Conservation (phyloP, 768 basidiomycete species). For the Xanthoconium purpureum region DNA sequence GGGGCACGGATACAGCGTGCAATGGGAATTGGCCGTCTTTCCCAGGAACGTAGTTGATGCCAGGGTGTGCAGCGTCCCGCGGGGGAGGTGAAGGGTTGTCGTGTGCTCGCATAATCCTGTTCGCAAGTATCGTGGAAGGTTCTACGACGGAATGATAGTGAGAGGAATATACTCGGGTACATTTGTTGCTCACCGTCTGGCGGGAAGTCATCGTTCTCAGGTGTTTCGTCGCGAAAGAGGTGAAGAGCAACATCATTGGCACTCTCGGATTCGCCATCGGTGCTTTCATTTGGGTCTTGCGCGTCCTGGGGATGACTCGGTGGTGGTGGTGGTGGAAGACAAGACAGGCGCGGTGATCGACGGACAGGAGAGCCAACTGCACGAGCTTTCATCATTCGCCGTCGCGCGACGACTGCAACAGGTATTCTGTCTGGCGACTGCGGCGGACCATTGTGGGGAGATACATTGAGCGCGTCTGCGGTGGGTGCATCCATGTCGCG, state of each 20-base stretch:
- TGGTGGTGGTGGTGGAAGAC: conserved; percentile 31
- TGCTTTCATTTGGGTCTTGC: conserved; percentile 21
- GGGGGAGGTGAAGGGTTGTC: conserved; percentile 77
- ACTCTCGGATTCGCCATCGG: conserved; percentile 33
- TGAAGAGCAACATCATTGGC: conserved; percentile 22
- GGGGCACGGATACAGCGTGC: conserved; percentile 18
- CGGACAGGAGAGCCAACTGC: conserved; percentile 36
- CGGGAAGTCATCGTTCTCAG: conserved; percentile 42
- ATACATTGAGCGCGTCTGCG: conserved; percentile 42
- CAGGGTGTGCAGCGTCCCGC: conserved; percentile 16
- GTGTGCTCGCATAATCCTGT: conserved; percentile 62
- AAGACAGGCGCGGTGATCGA: conserved; percentile 51
- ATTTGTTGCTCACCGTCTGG: conserved; percentile 42
- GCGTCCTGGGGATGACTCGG: conserved; percentile 15
- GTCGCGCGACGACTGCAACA: conserved; percentile 31
- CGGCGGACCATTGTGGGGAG: conserved; percentile 47
- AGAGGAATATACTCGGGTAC: conserved; percentile 2
- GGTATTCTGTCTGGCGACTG: conserved; percentile 53
- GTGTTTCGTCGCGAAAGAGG: conserved; percentile 44
- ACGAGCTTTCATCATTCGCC: conserved; percentile 27
- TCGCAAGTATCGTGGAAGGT: conserved; percentile 65
- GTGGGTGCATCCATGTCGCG: conserved; percentile 20
- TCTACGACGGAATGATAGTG: conserved; percentile 38
- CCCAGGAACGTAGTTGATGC: conserved; percentile 14
- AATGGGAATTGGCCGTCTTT: conserved; percentile 18